Evolutionary conservation across 371 early-diverging fungal species (phyloP).

Genomic region (Batkoa obscura): DNA sequence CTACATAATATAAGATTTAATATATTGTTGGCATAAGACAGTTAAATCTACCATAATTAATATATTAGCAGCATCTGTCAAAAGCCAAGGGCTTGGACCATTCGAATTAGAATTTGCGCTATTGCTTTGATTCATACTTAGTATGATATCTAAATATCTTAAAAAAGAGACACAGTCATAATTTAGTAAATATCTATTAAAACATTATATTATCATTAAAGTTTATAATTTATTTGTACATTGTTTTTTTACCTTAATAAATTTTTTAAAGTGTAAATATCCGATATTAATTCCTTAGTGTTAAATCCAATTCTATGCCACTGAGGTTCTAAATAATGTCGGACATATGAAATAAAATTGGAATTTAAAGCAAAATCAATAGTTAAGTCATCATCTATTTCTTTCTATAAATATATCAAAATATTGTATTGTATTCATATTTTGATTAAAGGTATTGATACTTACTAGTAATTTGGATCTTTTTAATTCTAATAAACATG

Average conservation of each 20-base stretch:
- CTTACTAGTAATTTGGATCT: conserved; percentile 34
- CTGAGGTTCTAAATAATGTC: conserved; percentile 57
- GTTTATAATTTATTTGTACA: no score
- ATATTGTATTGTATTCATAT: neutral
- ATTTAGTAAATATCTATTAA: conserved; percentile 29
- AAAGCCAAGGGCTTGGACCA: conserved; percentile 52
- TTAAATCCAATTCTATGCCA: conserved; percentile 68
- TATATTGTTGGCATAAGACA: neutral
- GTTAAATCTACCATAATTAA: conserved; percentile 24
- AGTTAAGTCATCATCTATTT: conserved; percentile 69
- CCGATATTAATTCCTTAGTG: conserved; percentile 54
- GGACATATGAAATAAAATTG: conserved; percentile 56
- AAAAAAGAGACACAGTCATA: conserved; percentile 84
- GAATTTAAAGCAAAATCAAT: conserved; percentile 68
- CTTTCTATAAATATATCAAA: conserved; percentile 11
- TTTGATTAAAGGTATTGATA: no score
- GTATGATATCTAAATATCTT: conserved; percentile 60
- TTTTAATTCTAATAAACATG: conserved; percentile 56
- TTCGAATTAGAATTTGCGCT: conserved; percentile 11
- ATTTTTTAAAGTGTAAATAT: conserved; percentile 47
- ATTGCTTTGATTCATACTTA: conserved; percentile 16
- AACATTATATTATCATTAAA: no score
- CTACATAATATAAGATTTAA: neutral
- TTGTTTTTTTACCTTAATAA: conserved; percentile 19
- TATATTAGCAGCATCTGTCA: conserved; percentile 65